A percentile compares a stretch with the other conserved stretches of the same genome.
These are phyloP conservation scores for Leccinum huronense DNA, from an alignment of 1,284 basidiomycete species.

Conservation along the genomic window DNA sequence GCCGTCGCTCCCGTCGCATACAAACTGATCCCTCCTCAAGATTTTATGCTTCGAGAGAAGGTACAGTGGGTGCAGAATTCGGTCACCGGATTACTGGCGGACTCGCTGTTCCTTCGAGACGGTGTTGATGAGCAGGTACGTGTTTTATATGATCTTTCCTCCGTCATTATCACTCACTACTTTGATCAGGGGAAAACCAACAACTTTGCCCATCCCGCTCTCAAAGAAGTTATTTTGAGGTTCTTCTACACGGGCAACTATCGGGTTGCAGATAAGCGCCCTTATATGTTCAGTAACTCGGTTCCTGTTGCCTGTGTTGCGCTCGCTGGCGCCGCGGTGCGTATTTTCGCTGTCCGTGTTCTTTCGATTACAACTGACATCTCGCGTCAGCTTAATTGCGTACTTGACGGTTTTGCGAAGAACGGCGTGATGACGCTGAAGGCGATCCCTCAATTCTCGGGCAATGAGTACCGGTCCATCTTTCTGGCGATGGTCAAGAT, in stretches of 20 bases:
- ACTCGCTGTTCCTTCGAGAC: neutral
- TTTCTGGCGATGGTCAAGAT: neutral
- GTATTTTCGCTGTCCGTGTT: neutral
- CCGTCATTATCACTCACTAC: neutral
- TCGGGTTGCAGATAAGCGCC: neutral
- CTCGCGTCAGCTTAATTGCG: neutral
- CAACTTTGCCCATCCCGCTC: neutral
- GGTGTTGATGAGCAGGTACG: neutral
- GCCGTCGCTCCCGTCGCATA: neutral
- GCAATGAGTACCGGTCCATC: neutral
- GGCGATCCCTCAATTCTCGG: neutral
- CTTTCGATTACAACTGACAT: neutral
- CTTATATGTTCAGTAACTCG: neutral
- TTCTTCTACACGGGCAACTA: neutral
- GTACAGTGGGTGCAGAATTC: neutral
- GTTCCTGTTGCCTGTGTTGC: neutral
- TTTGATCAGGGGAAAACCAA: neutral
- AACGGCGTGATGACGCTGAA: neutral
- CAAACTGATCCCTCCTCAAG: neutral
- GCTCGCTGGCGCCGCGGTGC: neutral
- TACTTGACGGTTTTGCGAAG: neutral
- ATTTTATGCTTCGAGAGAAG: neutral
- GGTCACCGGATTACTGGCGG: neutral
- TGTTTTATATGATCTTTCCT: neutral
- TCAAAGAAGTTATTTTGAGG: neutral